Percentiles rank a stretch among this genome's conserved stretches.
Conservation (phyloP, 768 basidiomycete genomes). For the Amanita inopinata region DNA sequence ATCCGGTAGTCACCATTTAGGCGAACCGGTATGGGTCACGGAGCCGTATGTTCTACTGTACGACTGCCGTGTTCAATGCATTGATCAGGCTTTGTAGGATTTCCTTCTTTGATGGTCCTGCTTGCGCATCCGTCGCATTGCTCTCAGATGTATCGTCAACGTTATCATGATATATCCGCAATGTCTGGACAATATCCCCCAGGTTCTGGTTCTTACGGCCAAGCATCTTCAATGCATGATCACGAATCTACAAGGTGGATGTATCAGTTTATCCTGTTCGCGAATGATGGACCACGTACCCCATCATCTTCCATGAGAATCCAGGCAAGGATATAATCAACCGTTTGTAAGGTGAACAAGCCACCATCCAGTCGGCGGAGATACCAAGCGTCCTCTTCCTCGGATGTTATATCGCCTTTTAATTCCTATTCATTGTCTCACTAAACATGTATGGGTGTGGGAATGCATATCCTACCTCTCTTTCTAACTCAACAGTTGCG, state of each 20-base stretch:
- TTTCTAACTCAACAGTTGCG: conserved; percentile 58
- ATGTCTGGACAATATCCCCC: conserved; percentile 57
- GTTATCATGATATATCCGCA: conserved; percentile 66
- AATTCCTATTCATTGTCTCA: conserved; percentile 32
- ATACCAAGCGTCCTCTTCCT: conserved; percentile 74
- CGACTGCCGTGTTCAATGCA: conserved; percentile 26
- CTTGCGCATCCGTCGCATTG: conserved; percentile 20
- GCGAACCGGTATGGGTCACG: conserved; percentile 1
- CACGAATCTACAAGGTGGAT: conserved; percentile 49
- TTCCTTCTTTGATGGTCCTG: conserved; percentile 47
- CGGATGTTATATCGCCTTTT: conserved; percentile 45
- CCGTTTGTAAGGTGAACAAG: conserved; percentile 78
- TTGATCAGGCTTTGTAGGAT: conserved; percentile 61
- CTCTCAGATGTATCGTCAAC: conserved; percentile 43
- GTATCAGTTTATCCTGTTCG: neutral
- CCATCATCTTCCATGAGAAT: conserved; percentile 97
- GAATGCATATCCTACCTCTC: conserved; percentile 40
- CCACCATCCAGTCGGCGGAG: conserved; percentile 83
- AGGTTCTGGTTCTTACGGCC: conserved; percentile 62
- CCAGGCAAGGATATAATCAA: conserved; percentile 95
- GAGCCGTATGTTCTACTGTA: conserved; percentile 7
- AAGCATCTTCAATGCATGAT: conserved; percentile 70
- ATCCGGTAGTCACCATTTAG: conserved; percentile 12
- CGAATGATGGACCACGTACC: conserved; percentile 35
- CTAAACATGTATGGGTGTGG: neutral